phyloP scores from a whole-genome alignment of 768 basidiomycete species.

The Trametes sanguinea region DNA sequence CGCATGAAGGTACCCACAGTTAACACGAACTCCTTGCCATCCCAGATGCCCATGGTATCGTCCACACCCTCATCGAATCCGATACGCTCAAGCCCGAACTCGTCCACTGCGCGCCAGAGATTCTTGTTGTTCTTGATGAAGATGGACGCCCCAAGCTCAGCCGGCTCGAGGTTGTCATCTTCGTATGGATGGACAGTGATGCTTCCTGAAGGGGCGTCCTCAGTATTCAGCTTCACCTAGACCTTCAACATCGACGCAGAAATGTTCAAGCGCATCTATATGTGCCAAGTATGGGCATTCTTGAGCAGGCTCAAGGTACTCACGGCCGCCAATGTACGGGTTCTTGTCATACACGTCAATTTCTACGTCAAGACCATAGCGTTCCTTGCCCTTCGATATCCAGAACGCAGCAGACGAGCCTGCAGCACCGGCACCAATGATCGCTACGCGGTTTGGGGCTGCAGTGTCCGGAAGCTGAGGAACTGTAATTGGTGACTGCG shows the following conservation, averaged over 20 bases:
- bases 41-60: slow-evolving; percentile 71
- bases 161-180: slow-evolving; percentile 54
- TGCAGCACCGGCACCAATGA: slow-evolving; percentile 89
- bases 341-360: slow-evolving; percentile 84
- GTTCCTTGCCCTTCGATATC: slow-evolving; percentile 76
- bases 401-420: slow-evolving; percentile 85
- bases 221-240: no score
- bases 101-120: slow-evolving; percentile 71
- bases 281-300: background rate
- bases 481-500: slow-evolving; percentile 9
- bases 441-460: slow-evolving; percentile 62
- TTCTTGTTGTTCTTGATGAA: slow-evolving; percentile 80
- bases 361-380: slow-evolving; percentile 67
- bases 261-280: no score
- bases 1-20: slow-evolving; percentile 47
- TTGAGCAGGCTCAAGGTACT: slow-evolving; percentile 38
- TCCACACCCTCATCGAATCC: slow-evolving; percentile 51
- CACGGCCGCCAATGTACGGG: slow-evolving; percentile 82
- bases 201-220: slow-evolving; percentile 53
- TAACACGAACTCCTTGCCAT: slow-evolving; percentile 72
- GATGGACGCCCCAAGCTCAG: slow-evolving; percentile 88
- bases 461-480: slow-evolving; percentile 5
- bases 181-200: slow-evolving; percentile 75
- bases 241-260: no score
- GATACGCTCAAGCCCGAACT: slow-evolving; percentile 68